A percentile compares a stretch with the other conserved stretches of the same genome.
phyloP scores from a whole-genome alignment of 495 filamentous ascomycete genomes.

The Aspergillus diversus region DNA sequence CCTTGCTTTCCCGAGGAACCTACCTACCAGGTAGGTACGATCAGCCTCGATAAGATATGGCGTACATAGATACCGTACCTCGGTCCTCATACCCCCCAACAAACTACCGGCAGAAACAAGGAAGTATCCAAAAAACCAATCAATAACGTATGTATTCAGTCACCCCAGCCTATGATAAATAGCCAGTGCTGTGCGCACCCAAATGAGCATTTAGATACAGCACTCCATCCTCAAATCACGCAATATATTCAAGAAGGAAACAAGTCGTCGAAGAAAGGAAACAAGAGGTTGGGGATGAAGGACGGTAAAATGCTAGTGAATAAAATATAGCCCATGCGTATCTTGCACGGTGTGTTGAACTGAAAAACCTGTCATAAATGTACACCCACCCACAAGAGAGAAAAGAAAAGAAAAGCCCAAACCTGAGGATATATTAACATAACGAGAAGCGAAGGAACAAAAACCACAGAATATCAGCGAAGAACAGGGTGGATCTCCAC shows the following conservation, averaged over 20 bases:
- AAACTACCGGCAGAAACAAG: too few relatives aligned
- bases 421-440: conserved; percentile 18
- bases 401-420: conserved; percentile 24
- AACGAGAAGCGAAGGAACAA: neutral
- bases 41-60: too few relatives aligned
- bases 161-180: neutral
- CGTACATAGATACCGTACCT: too few relatives aligned
- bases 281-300: conserved; percentile 21
- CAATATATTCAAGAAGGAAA: conserved; percentile 14
- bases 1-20: too few relatives aligned
- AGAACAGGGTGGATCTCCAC: neutral
- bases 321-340: conserved; percentile 3
- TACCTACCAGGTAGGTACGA: too few relatives aligned
- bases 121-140: neutral
- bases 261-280: conserved; percentile 12
- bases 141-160: conserved; percentile 1
- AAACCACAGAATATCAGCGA: conserved; percentile 3
- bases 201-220: conserved; percentile 17
- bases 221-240: neutral
- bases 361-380: conserved; percentile 18
- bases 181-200: conserved; percentile 5
- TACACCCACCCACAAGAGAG: conserved; percentile 25
- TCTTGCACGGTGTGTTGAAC: conserved; percentile 12
- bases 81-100: too few relatives aligned
- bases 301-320: conserved; percentile 13